Evolutionary conservation across 164 flowering plant genomes (phyloP).

Genomic region (Chloranthus sessilifolius): DNA sequence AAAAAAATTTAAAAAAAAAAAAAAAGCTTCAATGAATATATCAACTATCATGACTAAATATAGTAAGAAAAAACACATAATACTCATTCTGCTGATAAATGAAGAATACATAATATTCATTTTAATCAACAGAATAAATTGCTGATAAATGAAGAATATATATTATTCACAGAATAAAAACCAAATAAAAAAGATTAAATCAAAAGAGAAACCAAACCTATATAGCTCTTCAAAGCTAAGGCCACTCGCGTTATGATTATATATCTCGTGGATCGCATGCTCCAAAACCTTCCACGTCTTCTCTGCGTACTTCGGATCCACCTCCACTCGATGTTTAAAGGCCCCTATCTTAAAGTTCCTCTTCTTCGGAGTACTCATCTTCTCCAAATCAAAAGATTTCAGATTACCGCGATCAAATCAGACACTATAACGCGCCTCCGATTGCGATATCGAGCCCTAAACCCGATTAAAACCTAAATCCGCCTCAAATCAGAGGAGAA

Average conservation of each 20-base stretch:
- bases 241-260: constrained; percentile 91
- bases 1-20: neutral
- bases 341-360: constrained; percentile 91
- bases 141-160: no score
- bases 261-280: constrained; percentile 94
- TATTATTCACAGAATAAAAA: neutral
- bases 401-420: no score
- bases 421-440: no score
- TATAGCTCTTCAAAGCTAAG: constrained; percentile 94
- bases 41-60: neutral
- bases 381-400: no score
- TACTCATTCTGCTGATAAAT: no score
- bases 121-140: no score
- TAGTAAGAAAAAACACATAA: neutral
- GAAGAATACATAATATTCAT: no score
- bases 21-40: no score
- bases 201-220: constrained; percentile 35
- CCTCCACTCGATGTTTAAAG: constrained; percentile 77
- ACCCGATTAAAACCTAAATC: no score
- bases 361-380: constrained; percentile 73
- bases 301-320: constrained; percentile 93
- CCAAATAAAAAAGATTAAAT: neutral
- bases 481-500: no score
- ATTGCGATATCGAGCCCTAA: no score
- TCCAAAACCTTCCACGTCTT: constrained; percentile 92